These are phyloP conservation scores for Butyriboletus loyo DNA, from an alignment of 768 basidiomycete species.

Conservation along the genomic window DNA sequence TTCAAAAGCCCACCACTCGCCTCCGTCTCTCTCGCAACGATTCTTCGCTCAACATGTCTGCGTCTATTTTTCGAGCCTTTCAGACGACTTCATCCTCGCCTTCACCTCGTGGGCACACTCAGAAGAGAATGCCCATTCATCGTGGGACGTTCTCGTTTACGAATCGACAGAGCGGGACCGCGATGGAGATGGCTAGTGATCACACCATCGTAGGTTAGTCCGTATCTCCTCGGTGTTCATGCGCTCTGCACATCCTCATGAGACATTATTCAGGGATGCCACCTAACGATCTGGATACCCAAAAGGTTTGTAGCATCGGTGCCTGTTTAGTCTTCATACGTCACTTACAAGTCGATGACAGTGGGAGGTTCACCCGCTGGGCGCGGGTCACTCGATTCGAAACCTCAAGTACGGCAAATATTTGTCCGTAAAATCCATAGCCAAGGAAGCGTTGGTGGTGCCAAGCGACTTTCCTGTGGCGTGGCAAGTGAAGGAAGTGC, in stretches of 20 bases:
- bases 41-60: slow-evolving; percentile 14
- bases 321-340: background rate
- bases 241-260: background rate
- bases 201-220: slow-evolving; percentile 23
- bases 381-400: slow-evolving; percentile 30
- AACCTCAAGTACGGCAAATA: slow-evolving; percentile 33
- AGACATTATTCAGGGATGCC: slow-evolving; percentile 24
- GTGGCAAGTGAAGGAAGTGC: slow-evolving; percentile 27
- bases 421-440: slow-evolving; percentile 23
- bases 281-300: slow-evolving; percentile 26
- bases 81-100: slow-evolving; percentile 10
- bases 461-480: slow-evolving; percentile 29
- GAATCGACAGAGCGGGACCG: slow-evolving; percentile 33
- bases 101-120: slow-evolving; percentile 9
- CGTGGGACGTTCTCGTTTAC: slow-evolving; percentile 31
- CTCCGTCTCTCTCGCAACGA: background rate
- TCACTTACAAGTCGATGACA: slow-evolving; percentile 3
- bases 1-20: slow-evolving; percentile 10
- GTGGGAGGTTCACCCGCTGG: slow-evolving; percentile 31
- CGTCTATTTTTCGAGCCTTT: slow-evolving; percentile 21
- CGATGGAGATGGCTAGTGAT: slow-evolving; percentile 28
- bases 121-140: slow-evolving; percentile 25
- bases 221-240: background rate
- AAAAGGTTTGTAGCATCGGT: slow-evolving; percentile 19
- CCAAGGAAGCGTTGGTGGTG: slow-evolving; percentile 23